phyloP scores from a whole-genome alignment of 305 asterid species.

The Fraxinus floribunda region DNA sequence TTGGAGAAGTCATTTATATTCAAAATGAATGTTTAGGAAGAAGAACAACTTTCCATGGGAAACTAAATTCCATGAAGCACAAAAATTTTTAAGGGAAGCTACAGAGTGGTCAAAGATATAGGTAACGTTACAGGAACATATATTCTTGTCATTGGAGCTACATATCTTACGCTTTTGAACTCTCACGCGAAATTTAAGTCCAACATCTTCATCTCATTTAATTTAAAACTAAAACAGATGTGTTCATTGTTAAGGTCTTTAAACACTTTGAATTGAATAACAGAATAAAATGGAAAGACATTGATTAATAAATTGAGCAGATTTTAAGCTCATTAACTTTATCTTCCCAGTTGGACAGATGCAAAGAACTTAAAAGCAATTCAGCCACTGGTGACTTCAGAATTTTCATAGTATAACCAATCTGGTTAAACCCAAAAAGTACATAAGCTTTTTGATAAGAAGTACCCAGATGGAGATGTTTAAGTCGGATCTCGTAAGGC shows the following conservation, averaged over 20 bases:
- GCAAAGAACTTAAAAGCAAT: constrained; percentile 96
- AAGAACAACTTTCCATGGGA: too few relatives aligned
- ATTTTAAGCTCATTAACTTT: constrained; percentile 68
- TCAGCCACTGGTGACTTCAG: constrained; percentile 98
- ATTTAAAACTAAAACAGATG: too few relatives aligned
- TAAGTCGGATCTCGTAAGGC: not conserved
- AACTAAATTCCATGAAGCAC: not conserved
- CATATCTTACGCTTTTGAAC: constrained; percentile 95
- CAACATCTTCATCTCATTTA: constrained; percentile 70
- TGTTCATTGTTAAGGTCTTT: not conserved
- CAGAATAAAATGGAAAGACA: not conserved
- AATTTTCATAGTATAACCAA: constrained; percentile 93
- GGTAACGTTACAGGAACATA: not conserved
- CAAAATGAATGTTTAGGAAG: too few relatives aligned
- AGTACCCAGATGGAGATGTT: constrained; percentile 6
- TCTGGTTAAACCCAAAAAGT: constrained; percentile 45
- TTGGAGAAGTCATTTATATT: not conserved
- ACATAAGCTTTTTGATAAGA: constrained; percentile 16
- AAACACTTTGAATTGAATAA: not conserved
- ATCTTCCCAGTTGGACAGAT: constrained; percentile 91
- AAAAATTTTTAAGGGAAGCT: not conserved
- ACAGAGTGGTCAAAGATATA: not conserved
- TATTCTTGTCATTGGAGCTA: not conserved
- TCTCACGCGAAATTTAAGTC: constrained; percentile 92
- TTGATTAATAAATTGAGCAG: constrained; percentile 10